Evolutionary conservation across 148 eudicot genomes (phyloP), one percentile per base, ranked within the genome.

Genomic region (Mesembryanthemum crystallinum): DNA sequence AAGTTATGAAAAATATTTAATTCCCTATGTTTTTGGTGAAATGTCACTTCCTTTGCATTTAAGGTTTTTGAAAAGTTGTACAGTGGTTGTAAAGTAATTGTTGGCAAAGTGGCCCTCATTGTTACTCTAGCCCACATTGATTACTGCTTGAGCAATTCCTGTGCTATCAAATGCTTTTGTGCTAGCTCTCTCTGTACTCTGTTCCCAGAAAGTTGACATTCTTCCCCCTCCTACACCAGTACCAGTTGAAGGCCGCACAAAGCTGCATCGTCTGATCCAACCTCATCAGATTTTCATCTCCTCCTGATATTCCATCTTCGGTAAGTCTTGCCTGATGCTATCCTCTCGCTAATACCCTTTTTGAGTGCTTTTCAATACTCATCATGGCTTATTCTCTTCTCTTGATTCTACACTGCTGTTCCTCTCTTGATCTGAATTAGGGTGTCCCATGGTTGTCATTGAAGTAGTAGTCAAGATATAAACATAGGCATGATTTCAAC

Each of bases 181-280:
- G 49, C 49, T 71, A 75, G 72, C 55, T 37, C 49, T 62, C 60
- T 74, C 74, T 71, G 33, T 67, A n/a, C n/a, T n/a, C n/a, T n/a
- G n/a, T 79, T 42, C 84, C 74, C 81, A 62, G 80, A 84, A 80
- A 77, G 87, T 78, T 77, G 87, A 75, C 76, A 79, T 52, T 45
- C 77, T 35, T n/a, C 82, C 91, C 91, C 91, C 91, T 88, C 89
- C 88, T 77, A 86, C 89, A 79, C 82, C 89, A 86, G 90, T 88
- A 90, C 94, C 94, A 86, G 94, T 88, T 86, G 90, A 88, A 83
- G 86, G 82, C 89, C 61, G 80, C 88, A 83, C 88, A 90, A 78
- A 80, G 83, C 87, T 83, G 80, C 89, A 82, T 81, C 71, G 23
- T 80, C 61, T 69, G 81, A 49, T 83, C 74, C 79, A 73, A 64